phyloP scores from a whole-genome alignment of 2,329 filamentous ascomycete genomes.

The Harringtonia aguacate region DNA sequence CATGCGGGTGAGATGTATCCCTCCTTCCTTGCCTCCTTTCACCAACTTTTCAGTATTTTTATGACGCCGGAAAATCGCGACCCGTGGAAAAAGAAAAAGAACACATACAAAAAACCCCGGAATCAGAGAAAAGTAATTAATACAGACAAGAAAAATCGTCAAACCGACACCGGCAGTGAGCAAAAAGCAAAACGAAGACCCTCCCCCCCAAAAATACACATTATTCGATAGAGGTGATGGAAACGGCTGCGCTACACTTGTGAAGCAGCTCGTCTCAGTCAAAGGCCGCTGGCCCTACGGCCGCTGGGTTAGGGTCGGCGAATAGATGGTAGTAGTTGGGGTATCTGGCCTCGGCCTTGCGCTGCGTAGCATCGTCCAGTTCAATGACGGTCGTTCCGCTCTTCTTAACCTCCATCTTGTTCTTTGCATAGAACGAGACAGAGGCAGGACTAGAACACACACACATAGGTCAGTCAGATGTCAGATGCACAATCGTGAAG shows the following conservation, averaged over 20 bases:
- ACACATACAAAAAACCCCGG: too few species aligned
- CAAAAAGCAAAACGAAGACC: too few species aligned
- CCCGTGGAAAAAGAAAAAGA: too few species aligned
- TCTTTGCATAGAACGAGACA: constrained; percentile 28
- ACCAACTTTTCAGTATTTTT: too few species aligned
- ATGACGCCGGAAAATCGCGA: neutral
- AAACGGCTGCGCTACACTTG: too few species aligned
- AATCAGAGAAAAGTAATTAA: neutral
- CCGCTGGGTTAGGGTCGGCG: constrained; percentile 31
- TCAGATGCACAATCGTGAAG: neutral
- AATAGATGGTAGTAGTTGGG: constrained; percentile 43
- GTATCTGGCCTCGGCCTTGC: constrained; percentile 40
- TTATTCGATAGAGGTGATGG: neutral
- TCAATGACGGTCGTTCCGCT: constrained; percentile 30
- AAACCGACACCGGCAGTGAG: too few species aligned
- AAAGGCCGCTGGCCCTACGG: constrained; percentile 40
- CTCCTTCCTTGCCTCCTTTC: neutral
- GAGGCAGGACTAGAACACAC: neutral
- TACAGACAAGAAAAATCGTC: too few species aligned
- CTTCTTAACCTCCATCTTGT: constrained; percentile 30
- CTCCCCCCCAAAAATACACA: too few species aligned
- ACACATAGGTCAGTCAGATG: neutral
- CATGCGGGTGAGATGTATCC: too few species aligned
- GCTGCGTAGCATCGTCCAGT: constrained; percentile 38
- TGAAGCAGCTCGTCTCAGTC: constrained; percentile 17